Percentiles rank a stretch among this genome's conserved stretches.
These are phyloP conservation scores for Russula virescens DNA, from an alignment of 768 basidiomycete species.

Conservation along the genomic window DNA sequence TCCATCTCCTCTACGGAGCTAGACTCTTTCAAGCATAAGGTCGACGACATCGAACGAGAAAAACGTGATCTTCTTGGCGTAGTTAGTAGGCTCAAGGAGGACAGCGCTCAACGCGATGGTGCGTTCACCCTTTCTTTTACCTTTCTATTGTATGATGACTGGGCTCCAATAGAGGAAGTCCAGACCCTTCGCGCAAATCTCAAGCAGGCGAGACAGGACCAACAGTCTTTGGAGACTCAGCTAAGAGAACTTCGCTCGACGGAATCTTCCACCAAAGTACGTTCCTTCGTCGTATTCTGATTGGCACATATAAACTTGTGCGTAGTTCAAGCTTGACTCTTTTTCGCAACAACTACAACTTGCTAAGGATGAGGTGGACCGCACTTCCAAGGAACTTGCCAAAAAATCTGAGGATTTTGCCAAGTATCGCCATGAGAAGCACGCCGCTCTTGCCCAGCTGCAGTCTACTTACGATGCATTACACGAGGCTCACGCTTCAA, in stretches of 20 bases:
- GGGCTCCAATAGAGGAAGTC: constrained; percentile 52
- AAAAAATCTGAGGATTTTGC: constrained; percentile 77
- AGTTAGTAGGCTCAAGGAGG: constrained; percentile 76
- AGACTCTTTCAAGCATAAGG: constrained; percentile 49
- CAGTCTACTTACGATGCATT: constrained; percentile 74
- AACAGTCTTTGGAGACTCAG: constrained; percentile 60
- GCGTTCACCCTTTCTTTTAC: constrained; percentile 23
- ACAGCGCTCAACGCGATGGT: constrained; percentile 73
- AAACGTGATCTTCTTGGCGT: constrained; percentile 85
- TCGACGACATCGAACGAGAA: constrained; percentile 79
- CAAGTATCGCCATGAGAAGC: constrained; percentile 75
- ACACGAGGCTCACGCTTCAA: constrained; percentile 58
- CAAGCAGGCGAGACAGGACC: constrained; percentile 70
- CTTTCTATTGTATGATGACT: not conserved
- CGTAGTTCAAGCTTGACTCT: constrained; percentile 81
- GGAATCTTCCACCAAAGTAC: constrained; percentile 72
- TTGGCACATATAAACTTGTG: constrained; percentile 13
- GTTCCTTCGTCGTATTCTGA: constrained; percentile 12
- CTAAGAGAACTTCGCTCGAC: constrained; percentile 66
- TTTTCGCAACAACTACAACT: constrained; percentile 77
- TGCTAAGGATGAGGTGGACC: constrained; percentile 69
- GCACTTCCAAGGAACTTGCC: constrained; percentile 60
- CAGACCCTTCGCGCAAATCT: constrained; percentile 60
- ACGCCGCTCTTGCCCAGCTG: constrained; percentile 66
- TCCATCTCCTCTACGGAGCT: constrained; percentile 58